Evolutionary conservation across 352 stramenopile genomes (phyloP).

Genomic region (Phytophthora sp.): DNA sequence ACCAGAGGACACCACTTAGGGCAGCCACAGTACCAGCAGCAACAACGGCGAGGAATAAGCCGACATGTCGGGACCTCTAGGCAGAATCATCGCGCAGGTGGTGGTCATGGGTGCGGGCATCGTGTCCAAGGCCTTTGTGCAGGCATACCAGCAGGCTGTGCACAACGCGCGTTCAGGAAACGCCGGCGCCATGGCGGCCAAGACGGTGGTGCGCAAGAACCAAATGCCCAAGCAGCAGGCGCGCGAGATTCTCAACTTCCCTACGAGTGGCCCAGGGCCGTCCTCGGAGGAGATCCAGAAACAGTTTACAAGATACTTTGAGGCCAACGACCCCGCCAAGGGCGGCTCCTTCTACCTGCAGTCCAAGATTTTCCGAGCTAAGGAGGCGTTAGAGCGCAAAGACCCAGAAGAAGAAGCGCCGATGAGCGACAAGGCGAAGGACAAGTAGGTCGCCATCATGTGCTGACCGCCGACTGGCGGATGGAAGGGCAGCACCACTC

Average conservation of each 20-base stretch:
- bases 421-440: slow-evolving; percentile 31
- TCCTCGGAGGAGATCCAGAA: slow-evolving; percentile 75
- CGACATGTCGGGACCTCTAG: slow-evolving; percentile 81
- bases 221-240: slow-evolving; percentile 78
- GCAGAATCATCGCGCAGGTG: slow-evolving; percentile 84
- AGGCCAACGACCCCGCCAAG: slow-evolving; percentile 90
- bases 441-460: slow-evolving; percentile 22
- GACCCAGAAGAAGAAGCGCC: slow-evolving; percentile 36
- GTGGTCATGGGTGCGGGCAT: slow-evolving; percentile 85
- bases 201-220: slow-evolving; percentile 76
- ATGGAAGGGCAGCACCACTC: not conserved
- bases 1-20: slow-evolving; percentile 11
- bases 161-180: slow-evolving; percentile 87
- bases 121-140: slow-evolving; percentile 87
- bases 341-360: slow-evolving; percentile 93
- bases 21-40: slow-evolving; percentile 5
- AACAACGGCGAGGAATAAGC: slow-evolving; percentile 18
- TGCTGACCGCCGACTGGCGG: not conserved
- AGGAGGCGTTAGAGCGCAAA: slow-evolving; percentile 81
- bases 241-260: slow-evolving; percentile 87
- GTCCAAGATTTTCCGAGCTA: slow-evolving; percentile 92
- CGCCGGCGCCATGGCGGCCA: slow-evolving; percentile 65
- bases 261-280: slow-evolving; percentile 46
- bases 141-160: slow-evolving; percentile 89
- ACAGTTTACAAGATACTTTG: slow-evolving; percentile 89